Base-by-base conservation (phyloP, 73 alveolate species). In the Paramecium primaurelia region DNA sequence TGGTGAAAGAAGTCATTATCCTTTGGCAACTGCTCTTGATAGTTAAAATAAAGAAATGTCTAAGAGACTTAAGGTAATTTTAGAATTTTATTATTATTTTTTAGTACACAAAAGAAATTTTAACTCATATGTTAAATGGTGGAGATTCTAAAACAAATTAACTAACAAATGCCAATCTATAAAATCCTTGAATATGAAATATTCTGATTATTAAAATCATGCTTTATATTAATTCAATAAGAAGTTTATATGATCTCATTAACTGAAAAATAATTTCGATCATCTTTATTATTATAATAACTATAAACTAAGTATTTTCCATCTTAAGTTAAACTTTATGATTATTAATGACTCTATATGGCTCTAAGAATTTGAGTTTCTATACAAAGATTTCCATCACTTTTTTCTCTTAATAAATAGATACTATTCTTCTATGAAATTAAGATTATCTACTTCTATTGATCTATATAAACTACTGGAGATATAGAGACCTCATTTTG, bases 21-120 rank as follows among this genome's bases (percentile, higher is more conserved):
- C 99, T 30, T 92, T 98, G 32, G 92, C 97, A n/a, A 95, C 97
- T 20, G 99, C 99, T 54, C 93, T 98, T 95, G 99, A 98, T 51
- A 94, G 98, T 40, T 84, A 95, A 12, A 98, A 98, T 94, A 86
- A 94, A 75, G 99, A 98, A 94, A 95, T 98, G 99, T 96, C 93
- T 14, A 93, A 93, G 49, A 45, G 96, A 89, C 77, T 93, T 32
- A 92, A 88, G 32, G 37, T 26, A 59, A 22, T 22, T 47, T 1
- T 47, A 47, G 6, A 11, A 9, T 10, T 10, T 14, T 11, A 14
- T 9, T 47, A 11, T 11, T 47, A 11, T 47, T 96, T 45, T 96
- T 42, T 95, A 96, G 91, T 97, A 95, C 80, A 96, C 98, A 18
- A 98, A 98, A 94, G 99, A 98, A 77, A 98, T 98, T 36, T 92